Evolutionary conservation across 768 basidiomycete genomes (phyloP).

Genomic region (Multifurca ochricompacta): DNA sequence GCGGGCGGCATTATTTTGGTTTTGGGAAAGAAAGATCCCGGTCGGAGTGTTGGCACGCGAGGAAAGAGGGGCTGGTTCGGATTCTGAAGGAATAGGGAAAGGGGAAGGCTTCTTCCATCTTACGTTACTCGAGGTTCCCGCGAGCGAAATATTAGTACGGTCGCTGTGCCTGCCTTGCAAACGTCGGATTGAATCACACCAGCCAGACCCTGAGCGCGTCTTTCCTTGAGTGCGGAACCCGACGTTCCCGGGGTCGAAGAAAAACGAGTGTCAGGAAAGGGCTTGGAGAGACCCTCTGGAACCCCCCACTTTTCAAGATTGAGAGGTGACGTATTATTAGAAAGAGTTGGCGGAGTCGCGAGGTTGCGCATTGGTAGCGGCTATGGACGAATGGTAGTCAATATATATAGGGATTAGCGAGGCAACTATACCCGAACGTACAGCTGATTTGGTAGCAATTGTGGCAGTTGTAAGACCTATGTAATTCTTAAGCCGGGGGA

Average conservation of each 20-base stretch:
- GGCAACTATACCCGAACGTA: conserved; percentile 1
- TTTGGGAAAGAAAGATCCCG: neutral
- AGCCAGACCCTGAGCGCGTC: neutral
- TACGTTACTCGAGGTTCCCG: neutral
- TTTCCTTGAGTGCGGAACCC: neutral
- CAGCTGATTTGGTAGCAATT: conserved; percentile 15
- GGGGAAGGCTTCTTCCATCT: conserved; percentile 8
- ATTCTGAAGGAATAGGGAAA: neutral
- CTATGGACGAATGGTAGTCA: neutral
- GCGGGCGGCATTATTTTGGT: neutral
- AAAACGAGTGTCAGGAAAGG: neutral
- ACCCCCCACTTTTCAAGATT: conserved; percentile 18
- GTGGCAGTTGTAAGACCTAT: neutral
- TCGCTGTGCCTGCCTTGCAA: neutral
- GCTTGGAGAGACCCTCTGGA: neutral
- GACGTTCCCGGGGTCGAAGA: neutral
- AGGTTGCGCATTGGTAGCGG: conserved; percentile 5
- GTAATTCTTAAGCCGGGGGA: conserved; percentile 1
- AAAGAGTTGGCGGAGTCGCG: neutral
- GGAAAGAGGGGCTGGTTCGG: neutral
- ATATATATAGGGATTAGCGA: neutral
- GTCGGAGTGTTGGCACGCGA: neutral
- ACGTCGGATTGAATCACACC: neutral
- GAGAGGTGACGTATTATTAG: neutral
- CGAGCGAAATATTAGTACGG: neutral